Base-by-base conservation (phyloP, 2,329 filamentous ascomycete genomes). In the Fusarium haematococcum region DNA sequence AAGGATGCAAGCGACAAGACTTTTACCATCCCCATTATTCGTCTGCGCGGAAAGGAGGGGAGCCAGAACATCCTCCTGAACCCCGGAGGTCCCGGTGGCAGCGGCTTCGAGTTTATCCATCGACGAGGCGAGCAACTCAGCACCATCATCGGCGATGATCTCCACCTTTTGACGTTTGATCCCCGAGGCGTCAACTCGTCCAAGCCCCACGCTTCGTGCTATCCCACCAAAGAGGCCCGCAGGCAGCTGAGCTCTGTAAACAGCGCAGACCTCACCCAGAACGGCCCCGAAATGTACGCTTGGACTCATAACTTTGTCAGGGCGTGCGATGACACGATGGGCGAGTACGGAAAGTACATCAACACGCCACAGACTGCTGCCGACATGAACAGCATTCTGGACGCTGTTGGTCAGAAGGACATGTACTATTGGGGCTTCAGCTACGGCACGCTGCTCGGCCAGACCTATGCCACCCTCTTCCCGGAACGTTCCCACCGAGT, bases 361-460 rank as follows among this genome's bases (percentile, higher is more conserved):
- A 87, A 88, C 65, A 88, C 86, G 0, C 86, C 86, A 0, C 86
- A 88, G 74, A 86, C 85, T 1, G 87, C 85, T 11, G 85, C 86
- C 35, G 87, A 88, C 68, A 88, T 88, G 85, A 86, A 87, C 70
- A 83, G 79, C 14, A 87, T 88, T 32, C 78, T 88, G 1, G 84
- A 87, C 59, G 85, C 79, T 23, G 56, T 82, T 43, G 82, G 81
- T 4, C 72, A 80, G 30, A 59, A 81, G 52, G 72, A 78, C 2
- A 78, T 84, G 75, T 69, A 79, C 9, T 85, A 84, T 58, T 85
- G 83, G 84, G 85, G 85, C 0, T 80, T 85, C 62, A 85, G 83
- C 62, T 86, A 86, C 65, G 85, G 85, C 18, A 84, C 81, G 1
- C 67, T 83, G 2, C 79, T 87, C 3, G 85, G 85, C 1, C 79